Evolutionary conservation across 2,329 filamentous ascomycete species (phyloP), one percentile per base, ranked within the genome.

Genomic region (Penicillium sp.): DNA sequence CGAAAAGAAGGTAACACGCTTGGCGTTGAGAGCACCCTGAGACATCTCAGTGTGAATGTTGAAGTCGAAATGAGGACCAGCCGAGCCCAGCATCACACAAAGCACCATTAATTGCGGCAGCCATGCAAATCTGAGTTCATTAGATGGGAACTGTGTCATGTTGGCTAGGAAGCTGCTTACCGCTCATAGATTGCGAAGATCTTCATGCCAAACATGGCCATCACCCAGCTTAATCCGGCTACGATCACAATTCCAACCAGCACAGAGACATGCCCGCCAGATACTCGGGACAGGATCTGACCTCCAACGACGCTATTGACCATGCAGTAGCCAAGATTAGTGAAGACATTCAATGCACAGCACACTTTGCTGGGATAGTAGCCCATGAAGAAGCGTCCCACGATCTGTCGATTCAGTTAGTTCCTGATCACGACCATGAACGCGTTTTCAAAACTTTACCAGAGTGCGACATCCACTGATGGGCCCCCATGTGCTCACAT

Each of bases 131-230:
- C 70, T 72, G 29, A 13, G n/a, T 7, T 10, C 31, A n/a, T 33
- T n/a, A 39, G 28, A 15, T 21, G 13, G 16, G 23, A 9, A 9
- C 15, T 6, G 6, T 15, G 16, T 24, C 12, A 23, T 6, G 15
- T 48, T 6, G 6, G 12, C 24, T 28, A n/a, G 29, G 21, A 42
- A 18, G 13, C 31, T 10, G 50, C 64, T 47, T 66, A 76, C 60
- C 74, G 66, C 54, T 77, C 74, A 62, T 77, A 77, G 41, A 69
- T 60, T 45, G 76, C 72, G 53, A 78, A 74, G 10, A 75, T 61
- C 4, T 65, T 64, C 65, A 75, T 75, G 6, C 73, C 73, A 53
- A 74, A 74, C 10, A 67, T 64, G 21, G 72, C 70, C 58, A 75
- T 67, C 0, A 63, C 53, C 62, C 66, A 67, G 45, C 67, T 74